Conservation (phyloP, 225 moss, liverwort and hornwort species). For the Marchantia paleacea region DNA sequence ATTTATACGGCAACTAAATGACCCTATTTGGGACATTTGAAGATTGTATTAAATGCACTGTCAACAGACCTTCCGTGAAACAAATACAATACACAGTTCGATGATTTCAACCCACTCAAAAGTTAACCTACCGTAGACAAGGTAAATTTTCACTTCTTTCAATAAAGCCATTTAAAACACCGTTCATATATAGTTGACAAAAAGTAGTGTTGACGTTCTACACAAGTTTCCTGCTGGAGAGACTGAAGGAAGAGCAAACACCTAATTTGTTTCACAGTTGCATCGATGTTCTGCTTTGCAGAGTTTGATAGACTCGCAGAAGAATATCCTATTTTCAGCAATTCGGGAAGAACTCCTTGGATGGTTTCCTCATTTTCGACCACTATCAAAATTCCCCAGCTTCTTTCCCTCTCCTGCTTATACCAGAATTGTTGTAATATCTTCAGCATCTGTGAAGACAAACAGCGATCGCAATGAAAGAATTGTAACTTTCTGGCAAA, state of each 20-base stretch:
- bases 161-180: too few species aligned
- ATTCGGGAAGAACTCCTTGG: slow-evolving; percentile 10
- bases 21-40: too few species aligned
- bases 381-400: slow-evolving; percentile 18
- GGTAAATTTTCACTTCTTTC: too few species aligned
- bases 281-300: slow-evolving; percentile 5
- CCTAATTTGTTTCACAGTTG: slow-evolving; percentile 25
- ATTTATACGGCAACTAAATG: too few species aligned
- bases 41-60: too few species aligned
- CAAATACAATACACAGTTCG: too few species aligned
- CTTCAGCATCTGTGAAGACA: slow-evolving; percentile 30
- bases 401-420: not conserved
- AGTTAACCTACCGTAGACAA: too few species aligned
- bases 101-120: too few species aligned
- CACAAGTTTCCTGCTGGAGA: not conserved
- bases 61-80: too few species aligned
- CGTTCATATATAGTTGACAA: too few species aligned
- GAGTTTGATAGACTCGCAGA: slow-evolving; percentile 5
- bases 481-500: not conserved
- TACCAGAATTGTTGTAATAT: slow-evolving; percentile 33
- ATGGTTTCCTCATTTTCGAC: slow-evolving; percentile 26
- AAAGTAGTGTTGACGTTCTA: too few species aligned
- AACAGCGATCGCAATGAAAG: not conserved
- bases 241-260: not conserved
- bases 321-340: slow-evolving; percentile 25